phyloP scores from a whole-genome alignment of 2,329 filamentous ascomycete species.

The Penicillium oxalicum region DNA sequence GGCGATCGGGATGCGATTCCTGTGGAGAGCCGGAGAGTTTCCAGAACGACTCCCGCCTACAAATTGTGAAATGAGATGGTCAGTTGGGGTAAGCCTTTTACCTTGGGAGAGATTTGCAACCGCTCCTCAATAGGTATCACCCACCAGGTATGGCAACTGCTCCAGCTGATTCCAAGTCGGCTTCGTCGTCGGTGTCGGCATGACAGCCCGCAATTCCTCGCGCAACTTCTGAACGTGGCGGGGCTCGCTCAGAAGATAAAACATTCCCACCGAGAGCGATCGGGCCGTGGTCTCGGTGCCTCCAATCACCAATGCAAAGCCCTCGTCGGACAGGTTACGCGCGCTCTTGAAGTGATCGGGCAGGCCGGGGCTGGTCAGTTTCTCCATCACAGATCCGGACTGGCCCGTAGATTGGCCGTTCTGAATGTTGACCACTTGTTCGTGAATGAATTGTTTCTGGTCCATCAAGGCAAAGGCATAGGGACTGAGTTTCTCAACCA shows the following conservation, averaged over 20 bases:
- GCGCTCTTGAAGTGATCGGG: constrained; percentile 14
- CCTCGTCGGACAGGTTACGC: constrained; percentile 31
- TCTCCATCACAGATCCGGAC: constrained; percentile 12
- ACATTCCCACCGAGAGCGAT: constrained; percentile 24
- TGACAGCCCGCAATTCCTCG: constrained; percentile 23
- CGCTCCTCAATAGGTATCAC: neutral
- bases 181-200: constrained; percentile 20
- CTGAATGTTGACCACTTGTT: constrained; percentile 5
- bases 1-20: constrained; percentile 29
- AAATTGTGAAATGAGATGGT: neutral
- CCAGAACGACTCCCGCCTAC: constrained; percentile 16
- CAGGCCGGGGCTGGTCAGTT: constrained; percentile 11
- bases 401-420: neutral
- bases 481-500: constrained; percentile 6
- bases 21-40: constrained; percentile 38
- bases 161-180: constrained; percentile 32
- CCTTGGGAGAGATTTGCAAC: too few relatives aligned
- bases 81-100: too few relatives aligned
- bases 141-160: constrained; percentile 37
- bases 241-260: constrained; percentile 19
- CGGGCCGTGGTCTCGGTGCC: constrained; percentile 37
- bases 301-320: constrained; percentile 32
- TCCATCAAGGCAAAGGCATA: constrained; percentile 9
- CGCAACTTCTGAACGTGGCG: constrained; percentile 18
- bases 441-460: constrained; percentile 14